These are phyloP conservation scores for Nitzschia sp. DNA, from an alignment of 108 stramenopile species.

Conservation along the genomic window DNA sequence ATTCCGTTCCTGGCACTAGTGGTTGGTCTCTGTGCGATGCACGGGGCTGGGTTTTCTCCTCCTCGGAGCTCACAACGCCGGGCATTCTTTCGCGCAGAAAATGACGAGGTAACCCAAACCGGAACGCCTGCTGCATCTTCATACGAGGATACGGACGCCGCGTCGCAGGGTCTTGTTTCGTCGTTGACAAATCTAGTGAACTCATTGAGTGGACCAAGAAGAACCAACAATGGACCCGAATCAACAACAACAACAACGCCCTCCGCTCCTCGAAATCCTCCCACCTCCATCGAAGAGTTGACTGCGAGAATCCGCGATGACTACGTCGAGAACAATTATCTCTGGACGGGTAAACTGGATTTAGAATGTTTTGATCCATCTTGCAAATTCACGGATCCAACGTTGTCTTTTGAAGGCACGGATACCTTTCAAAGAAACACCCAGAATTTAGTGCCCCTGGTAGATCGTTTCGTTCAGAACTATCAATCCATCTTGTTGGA, in stretches of 20 bases:
- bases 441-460: conserved; percentile 67
- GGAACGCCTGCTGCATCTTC: conserved; percentile 8
- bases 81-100: no score
- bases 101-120: no score
- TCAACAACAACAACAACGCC: no score
- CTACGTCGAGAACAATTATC: conserved; percentile 69
- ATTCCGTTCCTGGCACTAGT: no score
- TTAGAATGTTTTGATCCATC: conserved; percentile 50
- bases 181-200: conserved; percentile 49
- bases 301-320: conserved; percentile 58
- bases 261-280: conserved; percentile 1
- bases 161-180: conserved; percentile 48
- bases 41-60: no score
- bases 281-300: conserved; percentile 39
- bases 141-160: conserved; percentile 33
- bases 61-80: no score
- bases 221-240: not conserved
- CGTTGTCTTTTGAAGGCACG: conserved; percentile 66
- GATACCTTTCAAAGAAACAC: conserved; percentile 66
- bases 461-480: conserved; percentile 48
- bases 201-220: not conserved
- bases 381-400: conserved; percentile 81
- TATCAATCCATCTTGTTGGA: conserved; percentile 56
- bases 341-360: conserved; percentile 85
- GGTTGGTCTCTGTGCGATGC: no score